Percentiles rank a stretch among this genome's conserved stretches.
Evolutionary conservation across 179 eudicot genomes (phyloP).

Genomic region (Corrigiola litoralis): DNA sequence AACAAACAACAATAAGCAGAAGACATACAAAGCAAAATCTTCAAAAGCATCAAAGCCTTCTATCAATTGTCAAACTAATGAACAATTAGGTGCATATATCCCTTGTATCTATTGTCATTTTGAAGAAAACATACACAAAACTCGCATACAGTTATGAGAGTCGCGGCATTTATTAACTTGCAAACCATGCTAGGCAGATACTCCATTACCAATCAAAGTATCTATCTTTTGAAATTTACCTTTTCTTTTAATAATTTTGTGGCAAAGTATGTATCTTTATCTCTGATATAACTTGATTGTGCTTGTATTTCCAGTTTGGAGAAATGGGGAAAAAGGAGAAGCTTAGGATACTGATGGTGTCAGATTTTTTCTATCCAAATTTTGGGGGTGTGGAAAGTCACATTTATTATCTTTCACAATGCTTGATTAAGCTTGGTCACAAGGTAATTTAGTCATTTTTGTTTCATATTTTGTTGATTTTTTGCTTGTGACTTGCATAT

Average conservation of each 20-base stretch:
- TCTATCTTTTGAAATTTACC: too few relatives aligned
- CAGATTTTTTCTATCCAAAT: constrained; percentile 93
- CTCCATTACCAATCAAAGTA: too few relatives aligned
- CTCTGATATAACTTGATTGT: background rate
- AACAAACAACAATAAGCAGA: too few relatives aligned
- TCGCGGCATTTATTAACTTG: background rate
- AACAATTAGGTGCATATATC: too few relatives aligned
- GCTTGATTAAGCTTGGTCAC: constrained; percentile 91
- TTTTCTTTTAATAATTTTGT: too few relatives aligned
- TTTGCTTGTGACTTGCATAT: background rate
- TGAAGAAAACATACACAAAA: background rate
- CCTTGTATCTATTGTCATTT: too few relatives aligned
- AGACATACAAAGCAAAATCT: background rate
- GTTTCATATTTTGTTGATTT: background rate
- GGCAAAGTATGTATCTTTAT: background rate
- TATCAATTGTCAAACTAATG: too few relatives aligned
- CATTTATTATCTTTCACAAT: constrained; percentile 87
- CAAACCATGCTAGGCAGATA: too few relatives aligned
- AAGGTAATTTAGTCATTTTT: constrained; percentile 43
- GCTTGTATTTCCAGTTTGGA: constrained; percentile 10
- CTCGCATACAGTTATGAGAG: background rate
- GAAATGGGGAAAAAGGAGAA: constrained; percentile 42
- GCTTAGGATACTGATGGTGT: constrained; percentile 82
- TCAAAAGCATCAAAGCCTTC: background rate
- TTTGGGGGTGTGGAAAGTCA: constrained; percentile 98